Evolutionary conservation across 495 filamentous ascomycete genomes (phyloP).

Genomic region (Penicillium verhagenii): DNA sequence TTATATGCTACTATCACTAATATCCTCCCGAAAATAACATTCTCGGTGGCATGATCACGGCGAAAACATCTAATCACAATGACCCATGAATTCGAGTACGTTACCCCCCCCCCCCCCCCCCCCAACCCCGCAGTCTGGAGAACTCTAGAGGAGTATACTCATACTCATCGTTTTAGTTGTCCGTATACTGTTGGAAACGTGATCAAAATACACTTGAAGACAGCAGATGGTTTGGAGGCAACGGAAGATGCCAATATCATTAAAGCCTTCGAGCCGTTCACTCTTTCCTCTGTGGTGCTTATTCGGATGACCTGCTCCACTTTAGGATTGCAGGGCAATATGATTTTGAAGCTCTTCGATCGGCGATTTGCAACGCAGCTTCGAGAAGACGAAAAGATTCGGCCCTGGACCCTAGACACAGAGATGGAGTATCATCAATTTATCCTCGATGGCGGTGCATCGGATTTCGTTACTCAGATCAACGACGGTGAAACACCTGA

Average conservation of each 20-base stretch:
- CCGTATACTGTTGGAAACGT: conserved; percentile 15
- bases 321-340: conserved; percentile 6
- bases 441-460: conserved; percentile 13
- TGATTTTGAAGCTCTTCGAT: conserved; percentile 31
- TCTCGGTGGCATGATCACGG: no score
- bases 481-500: background rate
- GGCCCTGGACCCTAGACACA: conserved; percentile 17
- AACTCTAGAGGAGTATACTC: no score
- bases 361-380: conserved; percentile 31
- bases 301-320: conserved; percentile 13
- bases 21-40: no score
- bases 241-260: conserved; percentile 12
- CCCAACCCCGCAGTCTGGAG: no score
- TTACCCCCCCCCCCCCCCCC: no score
- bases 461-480: conserved; percentile 14
- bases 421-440: conserved; percentile 23
- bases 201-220: conserved; percentile 11
- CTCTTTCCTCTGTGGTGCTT: conserved; percentile 25
- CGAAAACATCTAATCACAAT: no score
- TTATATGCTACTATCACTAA: no score
- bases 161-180: conserved; percentile 11
- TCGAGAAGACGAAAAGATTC: conserved; percentile 16
- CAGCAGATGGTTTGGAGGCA: background rate
- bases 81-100: no score
- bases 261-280: conserved; percentile 27